phyloP scores from a whole-genome alignment of 441 rosid species.

The Adansonia rubrostipa region DNA sequence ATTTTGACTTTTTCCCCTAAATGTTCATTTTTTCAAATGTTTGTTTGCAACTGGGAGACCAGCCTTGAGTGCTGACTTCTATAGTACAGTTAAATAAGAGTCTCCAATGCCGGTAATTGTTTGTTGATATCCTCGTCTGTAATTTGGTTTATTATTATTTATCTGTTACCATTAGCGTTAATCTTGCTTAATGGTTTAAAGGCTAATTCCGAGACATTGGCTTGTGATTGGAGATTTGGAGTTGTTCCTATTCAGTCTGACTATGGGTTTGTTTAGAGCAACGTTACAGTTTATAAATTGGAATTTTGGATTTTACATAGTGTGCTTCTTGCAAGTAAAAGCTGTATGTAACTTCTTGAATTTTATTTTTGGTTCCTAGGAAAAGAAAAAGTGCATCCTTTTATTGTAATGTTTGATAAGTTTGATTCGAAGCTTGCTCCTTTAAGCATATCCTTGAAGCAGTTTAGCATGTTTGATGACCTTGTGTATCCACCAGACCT shows the following conservation, averaged over 20 bases:
- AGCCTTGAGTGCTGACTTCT: conserved; percentile 66
- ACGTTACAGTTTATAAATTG: conserved; percentile 14
- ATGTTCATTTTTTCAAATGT: conserved; percentile 40
- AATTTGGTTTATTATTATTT: conserved; percentile 3
- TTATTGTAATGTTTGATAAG: neutral
- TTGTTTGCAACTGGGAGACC: conserved; percentile 53
- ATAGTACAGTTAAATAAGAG: conserved; percentile 65
- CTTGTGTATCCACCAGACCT: neutral
- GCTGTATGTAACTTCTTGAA: neutral
- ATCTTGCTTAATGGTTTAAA: neutral
- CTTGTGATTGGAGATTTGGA: conserved; percentile 16
- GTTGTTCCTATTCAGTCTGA: conserved; percentile 8
- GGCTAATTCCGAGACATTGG: neutral
- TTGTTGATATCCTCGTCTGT: neutral
- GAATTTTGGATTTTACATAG: neutral
- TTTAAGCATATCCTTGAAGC: neutral
- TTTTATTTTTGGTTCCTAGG: neutral
- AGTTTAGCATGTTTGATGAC: conserved; percentile 1
- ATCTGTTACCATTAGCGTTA: neutral
- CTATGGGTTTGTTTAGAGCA: neutral
- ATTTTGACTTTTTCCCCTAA: conserved; percentile 7
- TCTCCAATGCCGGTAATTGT: conserved; percentile 63
- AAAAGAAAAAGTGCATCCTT: neutral
- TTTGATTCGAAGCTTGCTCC: conserved; percentile 9
- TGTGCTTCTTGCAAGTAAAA: neutral